Percentiles rank a stretch among this genome's conserved stretches.
Conservation (phyloP, 192 early-diverging fungal species). For the Thamnidium elegans region DNA sequence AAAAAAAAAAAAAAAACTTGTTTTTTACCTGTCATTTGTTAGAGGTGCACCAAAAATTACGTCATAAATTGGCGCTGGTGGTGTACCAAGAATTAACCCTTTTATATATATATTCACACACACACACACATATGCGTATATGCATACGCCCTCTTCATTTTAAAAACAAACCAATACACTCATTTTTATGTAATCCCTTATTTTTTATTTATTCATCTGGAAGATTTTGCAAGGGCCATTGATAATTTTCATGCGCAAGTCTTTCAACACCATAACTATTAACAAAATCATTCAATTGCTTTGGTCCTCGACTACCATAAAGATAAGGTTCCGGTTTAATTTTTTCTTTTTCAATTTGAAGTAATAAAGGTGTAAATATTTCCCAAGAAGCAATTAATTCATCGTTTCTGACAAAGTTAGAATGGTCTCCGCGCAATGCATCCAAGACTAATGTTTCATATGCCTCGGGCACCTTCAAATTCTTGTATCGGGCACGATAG, state of each 20-base stretch:
- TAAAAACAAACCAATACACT: no score
- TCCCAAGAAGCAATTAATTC: conserved; percentile 97
- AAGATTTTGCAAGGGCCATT: conserved; percentile 43
- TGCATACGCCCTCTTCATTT: no score
- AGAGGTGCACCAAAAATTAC: no score
- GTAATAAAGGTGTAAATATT: conserved; percentile 94
- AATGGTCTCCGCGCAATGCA: conserved; percentile 87
- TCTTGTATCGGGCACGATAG: conserved; percentile 85
- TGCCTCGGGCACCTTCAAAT: conserved; percentile 91
- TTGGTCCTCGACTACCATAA: conserved; percentile 85
- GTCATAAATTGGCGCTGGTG: no score
- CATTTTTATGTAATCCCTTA: no score
- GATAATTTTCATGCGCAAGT: conserved; percentile 35
- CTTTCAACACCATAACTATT: conserved; percentile 53
- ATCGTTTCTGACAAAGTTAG: conserved; percentile 91
- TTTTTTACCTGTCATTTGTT: no score
- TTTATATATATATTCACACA: no score
- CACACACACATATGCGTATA: no score
- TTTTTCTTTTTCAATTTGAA: conserved; percentile 68
- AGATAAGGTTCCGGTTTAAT: conserved; percentile 62
- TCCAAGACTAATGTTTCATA: conserved; percentile 95
- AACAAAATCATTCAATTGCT: conserved; percentile 73
- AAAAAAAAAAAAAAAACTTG: no score
- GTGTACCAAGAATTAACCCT: no score
- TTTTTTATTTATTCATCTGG: background rate